Evolutionary conservation across 179 eudicot genomes (phyloP).

Genomic region (Camellia oleifera): DNA sequence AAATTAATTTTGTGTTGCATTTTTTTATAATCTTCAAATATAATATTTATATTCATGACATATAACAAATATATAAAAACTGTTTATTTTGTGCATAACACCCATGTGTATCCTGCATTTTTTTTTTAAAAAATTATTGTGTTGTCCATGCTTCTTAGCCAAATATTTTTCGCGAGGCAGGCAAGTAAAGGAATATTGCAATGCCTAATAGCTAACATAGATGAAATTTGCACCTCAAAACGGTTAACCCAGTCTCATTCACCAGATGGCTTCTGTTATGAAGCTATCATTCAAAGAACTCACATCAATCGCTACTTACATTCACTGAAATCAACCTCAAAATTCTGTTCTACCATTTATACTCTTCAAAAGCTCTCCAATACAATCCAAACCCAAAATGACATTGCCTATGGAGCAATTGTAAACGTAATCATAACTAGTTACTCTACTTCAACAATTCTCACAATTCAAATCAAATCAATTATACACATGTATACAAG

Average conservation of each 20-base stretch:
- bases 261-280: neutral
- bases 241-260: neutral
- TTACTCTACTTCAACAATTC: neutral
- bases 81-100: too few species aligned
- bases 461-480: neutral
- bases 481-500: neutral
- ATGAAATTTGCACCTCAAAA: neutral
- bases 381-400: neutral
- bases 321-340: neutral
- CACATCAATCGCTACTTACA: neutral
- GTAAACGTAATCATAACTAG: neutral
- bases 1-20: too few species aligned
- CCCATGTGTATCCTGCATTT: too few species aligned
- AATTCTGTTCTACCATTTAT: too few species aligned
- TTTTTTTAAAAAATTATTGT: too few species aligned
- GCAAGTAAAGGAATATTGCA: neutral
- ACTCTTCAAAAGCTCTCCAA: too few species aligned
- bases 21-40: too few species aligned
- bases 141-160: neutral
- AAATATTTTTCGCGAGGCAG: neutral
- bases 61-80: too few species aligned
- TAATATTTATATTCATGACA: too few species aligned
- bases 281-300: neutral
- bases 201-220: neutral
- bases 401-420: neutral